Percentiles rank a stretch among this genome's conserved stretches.
phyloP scores from a whole-genome alignment of 768 basidiomycete genomes.

The Brasilioporus rufonigricans region DNA sequence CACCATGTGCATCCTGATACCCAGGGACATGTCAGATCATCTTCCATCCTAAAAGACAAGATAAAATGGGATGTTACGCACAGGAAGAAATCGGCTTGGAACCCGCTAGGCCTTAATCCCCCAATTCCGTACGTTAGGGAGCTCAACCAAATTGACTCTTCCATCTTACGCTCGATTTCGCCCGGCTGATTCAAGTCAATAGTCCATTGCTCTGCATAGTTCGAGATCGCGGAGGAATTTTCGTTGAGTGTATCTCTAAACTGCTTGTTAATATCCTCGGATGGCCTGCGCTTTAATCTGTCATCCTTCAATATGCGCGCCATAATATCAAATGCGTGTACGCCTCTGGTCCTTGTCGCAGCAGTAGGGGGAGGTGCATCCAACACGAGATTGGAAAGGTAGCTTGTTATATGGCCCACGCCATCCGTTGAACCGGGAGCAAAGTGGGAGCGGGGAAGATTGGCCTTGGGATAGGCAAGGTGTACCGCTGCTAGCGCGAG shows the following conservation, averaged over 20 bases:
- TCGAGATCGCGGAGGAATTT: background rate
- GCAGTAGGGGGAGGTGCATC: background rate
- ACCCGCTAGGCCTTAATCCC: constrained; percentile 54
- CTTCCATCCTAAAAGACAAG: background rate
- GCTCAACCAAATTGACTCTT: constrained; percentile 59
- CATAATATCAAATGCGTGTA: constrained; percentile 46
- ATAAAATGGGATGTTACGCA: constrained; percentile 20
- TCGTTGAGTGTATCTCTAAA: constrained; percentile 13
- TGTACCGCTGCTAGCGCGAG: constrained; percentile 26
- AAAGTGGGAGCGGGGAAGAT: constrained; percentile 11
- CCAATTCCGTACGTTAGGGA: constrained; percentile 55
- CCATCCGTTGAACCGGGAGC: background rate
- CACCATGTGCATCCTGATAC: constrained; percentile 27
- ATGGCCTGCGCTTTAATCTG: constrained; percentile 18
- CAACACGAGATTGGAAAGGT: constrained; percentile 10
- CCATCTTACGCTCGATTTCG: constrained; percentile 51
- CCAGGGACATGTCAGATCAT: background rate
- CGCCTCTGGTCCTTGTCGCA: background rate
- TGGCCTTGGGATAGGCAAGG: constrained; percentile 38
- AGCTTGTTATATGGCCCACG: background rate
- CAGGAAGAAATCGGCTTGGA: constrained; percentile 47
- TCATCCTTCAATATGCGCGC: constrained; percentile 51
- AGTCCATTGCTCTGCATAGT: constrained; percentile 41
- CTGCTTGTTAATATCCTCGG: constrained; percentile 19
- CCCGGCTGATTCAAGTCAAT: constrained; percentile 34